Evolutionary conservation across 2,329 filamentous ascomycete genomes (phyloP), one percentile per base, ranked within the genome.

Genomic region (Cercospora sesami): DNA sequence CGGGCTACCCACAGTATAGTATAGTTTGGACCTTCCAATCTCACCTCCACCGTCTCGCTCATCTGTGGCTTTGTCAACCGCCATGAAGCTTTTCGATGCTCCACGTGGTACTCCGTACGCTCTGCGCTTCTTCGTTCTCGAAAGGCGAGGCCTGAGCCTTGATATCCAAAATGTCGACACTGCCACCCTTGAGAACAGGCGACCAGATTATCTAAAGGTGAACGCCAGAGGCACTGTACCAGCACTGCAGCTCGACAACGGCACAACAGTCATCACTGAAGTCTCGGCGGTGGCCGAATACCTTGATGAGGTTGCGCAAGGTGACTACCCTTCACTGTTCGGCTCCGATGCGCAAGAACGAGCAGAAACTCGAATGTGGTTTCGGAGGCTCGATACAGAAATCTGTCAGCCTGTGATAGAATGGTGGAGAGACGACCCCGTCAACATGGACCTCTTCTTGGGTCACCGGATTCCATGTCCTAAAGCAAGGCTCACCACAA

Each of bases 381-480:
- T 58, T 16, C 10, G 55, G 28, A 31, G 55, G 21, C 10, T 58
- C 1, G 55, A 58, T 21, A 31, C 31, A 1, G 55, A 58, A 5
- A 58, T 58, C 10, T 58, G 55, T 28, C 55, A 58, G 31, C 55
- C 55, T 5, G 55, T 58, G 8, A 58, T 58, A 28, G 28, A 58
- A 23, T 58, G 55, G 55, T 58, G 55, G 55, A 21, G 55, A 33
- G 55, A 58, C 4, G 55, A 58, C 4, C 28, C 55, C 1, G 18
- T 10, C 16, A 58, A 58, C 8, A 6, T 58, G 7, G 55, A 58
- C 8, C 55, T 58, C 3, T 58, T 58, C 28, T 16, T 33, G 10
- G 55, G 55, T 16, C 30, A 58, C 18, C 55, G 55, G n/a, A 33
- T 23, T 12, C 55, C 55, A 5, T 33, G 55, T 16, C 55, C 28